Base-by-base conservation (phyloP, 2,329 filamentous ascomycete genomes). In the Elsinoe perseae region DNA sequence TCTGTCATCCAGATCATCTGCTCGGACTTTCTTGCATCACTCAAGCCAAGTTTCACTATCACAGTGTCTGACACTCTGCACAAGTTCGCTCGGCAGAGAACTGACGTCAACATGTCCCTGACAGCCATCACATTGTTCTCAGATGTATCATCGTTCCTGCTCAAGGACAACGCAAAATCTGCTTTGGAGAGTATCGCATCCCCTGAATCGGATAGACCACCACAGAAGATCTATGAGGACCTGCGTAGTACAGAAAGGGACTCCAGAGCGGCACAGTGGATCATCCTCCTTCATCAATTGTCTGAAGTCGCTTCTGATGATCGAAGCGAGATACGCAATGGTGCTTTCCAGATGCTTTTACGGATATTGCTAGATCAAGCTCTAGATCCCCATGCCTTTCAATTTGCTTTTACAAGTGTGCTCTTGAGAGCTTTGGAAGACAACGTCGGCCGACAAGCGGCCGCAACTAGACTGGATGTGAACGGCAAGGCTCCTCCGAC, bases 91-190 rank as follows among this genome's bases (percentile, higher is more conserved):
- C 86, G 84, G 0, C 93, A 98, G 69, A 80, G 85, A 61, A 88
- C 95, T 62, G 93, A 98, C 66, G 78, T 98, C 34, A 98, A 98
- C 63, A 95, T 97, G 65, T 92, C 92, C 0, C 76, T 98, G 23
- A 97, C 93, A 30, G 86, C 91, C 1, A 88, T 95, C 7, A 95
- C 92, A 0, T 93, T 95, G 66, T 95, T 95, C 69, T 96, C 91
- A 89, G 91, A 92, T 55, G 80, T 96, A 6, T 95, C 92, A 0
- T 91, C 96, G 69, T 93, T 91, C 61, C 76, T 97, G 18, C 78
- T 81, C 56, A 71, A 72, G 6, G 73, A 75, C 34, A 74, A 75
- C 50, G 72, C 75, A 20, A 64, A 67, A 3, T 65, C 69, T 2
- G 64, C 64, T 20, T 62, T 76, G 1, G 66, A 68, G 7, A 60